Percentiles rank a stretch among this genome's conserved stretches.
phyloP scores from a whole-genome alignment of 805 yeast genomes.

The Dipodascus geniculatus region DNA sequence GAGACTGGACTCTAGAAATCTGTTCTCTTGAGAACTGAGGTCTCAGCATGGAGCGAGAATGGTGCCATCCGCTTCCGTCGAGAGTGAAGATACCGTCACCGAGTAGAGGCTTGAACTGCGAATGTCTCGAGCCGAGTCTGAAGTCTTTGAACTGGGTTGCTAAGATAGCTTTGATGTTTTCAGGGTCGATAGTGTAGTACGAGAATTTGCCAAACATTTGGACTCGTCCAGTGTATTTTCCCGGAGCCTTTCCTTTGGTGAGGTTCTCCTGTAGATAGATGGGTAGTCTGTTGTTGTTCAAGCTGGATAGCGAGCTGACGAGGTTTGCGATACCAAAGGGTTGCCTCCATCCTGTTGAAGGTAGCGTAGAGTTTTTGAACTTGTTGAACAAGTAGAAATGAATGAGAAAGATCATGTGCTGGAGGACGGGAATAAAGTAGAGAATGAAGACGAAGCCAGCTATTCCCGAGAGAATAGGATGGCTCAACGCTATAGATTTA shows the following conservation, averaged over 20 bases:
- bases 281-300: background rate
- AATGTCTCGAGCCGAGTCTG: slow-evolving; percentile 20
- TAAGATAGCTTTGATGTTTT: slow-evolving; percentile 23
- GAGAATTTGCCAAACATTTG: background rate
- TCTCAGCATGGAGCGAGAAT: slow-evolving; percentile 26
- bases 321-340: background rate
- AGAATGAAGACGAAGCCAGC: too few relatives aligned
- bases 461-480: too few relatives aligned
- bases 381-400: background rate
- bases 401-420: background rate
- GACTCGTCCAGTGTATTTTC: background rate
- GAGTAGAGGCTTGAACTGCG: slow-evolving; percentile 21
- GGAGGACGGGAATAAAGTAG: background rate
- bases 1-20: slow-evolving; percentile 19
- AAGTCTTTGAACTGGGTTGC: slow-evolving; percentile 25
- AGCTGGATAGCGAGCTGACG: background rate
- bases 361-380: background rate
- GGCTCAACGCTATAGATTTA: too few relatives aligned
- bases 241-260: background rate
- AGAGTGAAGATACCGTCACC: slow-evolving; percentile 29
- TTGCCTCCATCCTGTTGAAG: background rate
- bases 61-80: slow-evolving; percentile 27
- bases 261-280: background rate
- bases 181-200: slow-evolving; percentile 21
- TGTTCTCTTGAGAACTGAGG: slow-evolving; percentile 27